Percentiles rank a stretch among this genome's conserved stretches.
These are phyloP conservation scores for Pleurotus pulmonarius DNA, from an alignment of 768 basidiomycete species.

Conservation along the genomic window DNA sequence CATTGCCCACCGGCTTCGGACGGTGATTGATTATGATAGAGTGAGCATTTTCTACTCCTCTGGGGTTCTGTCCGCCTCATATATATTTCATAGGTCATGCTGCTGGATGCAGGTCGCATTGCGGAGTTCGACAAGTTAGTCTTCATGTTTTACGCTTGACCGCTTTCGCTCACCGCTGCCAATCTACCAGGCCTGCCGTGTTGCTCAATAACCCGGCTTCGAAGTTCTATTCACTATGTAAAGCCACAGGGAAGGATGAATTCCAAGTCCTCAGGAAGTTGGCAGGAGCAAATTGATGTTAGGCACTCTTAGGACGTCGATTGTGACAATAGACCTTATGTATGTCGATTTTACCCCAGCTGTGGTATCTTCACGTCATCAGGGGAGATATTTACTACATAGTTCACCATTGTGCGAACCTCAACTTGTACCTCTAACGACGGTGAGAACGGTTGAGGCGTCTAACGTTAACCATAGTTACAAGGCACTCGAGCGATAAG, in stretches of 20 bases:
- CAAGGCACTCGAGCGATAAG: constrained; percentile 1
- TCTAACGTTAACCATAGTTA: background rate
- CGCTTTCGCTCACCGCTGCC: background rate
- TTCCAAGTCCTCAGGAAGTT: constrained; percentile 66
- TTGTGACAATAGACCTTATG: too few relatives aligned
- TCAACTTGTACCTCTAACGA: background rate
- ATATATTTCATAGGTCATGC: constrained; percentile 52
- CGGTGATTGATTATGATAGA: constrained; percentile 82
- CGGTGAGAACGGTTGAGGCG: background rate
- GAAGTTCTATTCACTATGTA: constrained; percentile 65
- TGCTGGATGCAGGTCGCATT: constrained; percentile 76
- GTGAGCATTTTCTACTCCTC: constrained; percentile 34
- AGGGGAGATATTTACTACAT: background rate
- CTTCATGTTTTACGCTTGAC: background rate
- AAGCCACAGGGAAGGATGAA: constrained; percentile 70
- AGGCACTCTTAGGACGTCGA: background rate
- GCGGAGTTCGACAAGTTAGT: constrained; percentile 66
- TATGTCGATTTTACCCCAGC: background rate
- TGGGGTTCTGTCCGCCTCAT: background rate
- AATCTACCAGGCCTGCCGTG: constrained; percentile 38
- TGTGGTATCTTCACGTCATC: background rate
- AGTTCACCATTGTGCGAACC: too few relatives aligned
- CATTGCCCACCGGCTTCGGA: constrained; percentile 76
- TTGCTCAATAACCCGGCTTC: constrained; percentile 56
- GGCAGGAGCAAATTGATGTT: constrained; percentile 37